Evolutionary conservation across 352 stramenopile species (phyloP).

Genomic region (Phytophthora melonis): DNA sequence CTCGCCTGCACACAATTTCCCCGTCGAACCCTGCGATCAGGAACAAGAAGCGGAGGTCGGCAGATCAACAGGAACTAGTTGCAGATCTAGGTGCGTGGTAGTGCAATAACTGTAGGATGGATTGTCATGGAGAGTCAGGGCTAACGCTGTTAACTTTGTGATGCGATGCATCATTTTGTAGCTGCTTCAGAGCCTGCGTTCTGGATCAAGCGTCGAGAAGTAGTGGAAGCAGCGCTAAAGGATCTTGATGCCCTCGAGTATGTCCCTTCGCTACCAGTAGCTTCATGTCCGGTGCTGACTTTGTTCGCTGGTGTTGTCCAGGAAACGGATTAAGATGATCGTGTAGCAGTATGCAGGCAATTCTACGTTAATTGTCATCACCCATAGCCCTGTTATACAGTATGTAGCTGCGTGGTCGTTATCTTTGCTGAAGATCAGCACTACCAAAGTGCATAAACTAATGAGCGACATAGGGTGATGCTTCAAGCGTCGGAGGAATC

Average conservation of each 20-base stretch:
- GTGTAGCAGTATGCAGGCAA: slow-evolving; percentile 11
- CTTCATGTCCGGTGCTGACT: not conserved
- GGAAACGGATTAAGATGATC: slow-evolving; percentile 32
- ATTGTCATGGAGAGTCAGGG: not conserved
- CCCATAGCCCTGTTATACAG: not conserved
- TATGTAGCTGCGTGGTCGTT: not conserved
- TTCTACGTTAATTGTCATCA: not conserved
- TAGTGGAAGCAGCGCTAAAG: slow-evolving; percentile 41
- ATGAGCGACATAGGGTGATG: slow-evolving; percentile 24
- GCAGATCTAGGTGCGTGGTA: slow-evolving; percentile 24
- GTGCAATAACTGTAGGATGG: not conserved
- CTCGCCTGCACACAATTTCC: slow-evolving; percentile 19
- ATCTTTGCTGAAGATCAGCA: not conserved
- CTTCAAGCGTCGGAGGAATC: slow-evolving; percentile 14
- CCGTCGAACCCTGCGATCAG: slow-evolving; percentile 14
- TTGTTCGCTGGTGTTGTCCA: slow-evolving; percentile 3
- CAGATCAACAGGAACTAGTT: slow-evolving; percentile 10
- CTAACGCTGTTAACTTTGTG: slow-evolving; percentile 1
- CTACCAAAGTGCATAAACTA: not conserved
- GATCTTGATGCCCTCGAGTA: slow-evolving; percentile 52
- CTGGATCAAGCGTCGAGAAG: slow-evolving; percentile 49
- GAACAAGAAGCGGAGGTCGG: slow-evolving; percentile 12
- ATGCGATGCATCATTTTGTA: not conserved
- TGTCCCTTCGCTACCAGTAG: slow-evolving; percentile 4
- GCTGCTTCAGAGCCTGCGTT: slow-evolving; percentile 42